These are phyloP conservation scores for Zopfia rhizophila DNA, from an alignment of 2,329 filamentous ascomycete genomes.

Conservation along the genomic window DNA sequence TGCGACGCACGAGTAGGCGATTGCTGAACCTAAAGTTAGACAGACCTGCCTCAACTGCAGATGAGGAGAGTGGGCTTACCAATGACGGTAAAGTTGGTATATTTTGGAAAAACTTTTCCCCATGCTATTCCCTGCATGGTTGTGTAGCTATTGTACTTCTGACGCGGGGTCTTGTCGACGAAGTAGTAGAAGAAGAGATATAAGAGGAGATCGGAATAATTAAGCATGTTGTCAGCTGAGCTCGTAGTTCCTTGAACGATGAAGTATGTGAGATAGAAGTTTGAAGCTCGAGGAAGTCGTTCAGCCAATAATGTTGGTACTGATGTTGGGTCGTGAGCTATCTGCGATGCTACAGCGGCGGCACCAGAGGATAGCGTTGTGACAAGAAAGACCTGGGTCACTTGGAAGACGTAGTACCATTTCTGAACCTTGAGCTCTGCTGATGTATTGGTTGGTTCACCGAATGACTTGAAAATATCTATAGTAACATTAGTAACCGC, in stretches of 20 bases:
- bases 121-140: slow-evolving; percentile 47
- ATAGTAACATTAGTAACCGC: slow-evolving; percentile 18
- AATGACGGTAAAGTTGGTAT: slow-evolving; percentile 53
- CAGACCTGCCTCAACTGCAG: not conserved
- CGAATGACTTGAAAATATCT: slow-evolving; percentile 82
- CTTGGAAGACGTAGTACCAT: slow-evolving; percentile 89
- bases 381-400: slow-evolving; percentile 91
- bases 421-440: slow-evolving; percentile 92
- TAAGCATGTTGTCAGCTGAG: slow-evolving; percentile 77
- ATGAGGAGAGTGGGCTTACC: slow-evolving; percentile 36
- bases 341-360: slow-evolving; percentile 71
- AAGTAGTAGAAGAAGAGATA: slow-evolving; percentile 79
- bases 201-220: slow-evolving; percentile 77
- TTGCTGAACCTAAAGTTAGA: slow-evolving; percentile 63
- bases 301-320: slow-evolving; percentile 74
- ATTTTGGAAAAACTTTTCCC: slow-evolving; percentile 54
- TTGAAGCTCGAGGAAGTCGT: slow-evolving; percentile 84
- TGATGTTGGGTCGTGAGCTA: slow-evolving; percentile 70
- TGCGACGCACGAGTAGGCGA: slow-evolving; percentile 87
- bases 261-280: slow-evolving; percentile 96
- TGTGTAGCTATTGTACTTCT: slow-evolving; percentile 50
- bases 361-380: slow-evolving; percentile 85
- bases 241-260: slow-evolving; percentile 89
- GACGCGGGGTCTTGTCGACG: slow-evolving; percentile 75
- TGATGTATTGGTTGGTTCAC: slow-evolving; percentile 80